Evolutionary conservation across 495 filamentous ascomycete species (phyloP).

Genomic region (Podospora tetraspora): DNA sequence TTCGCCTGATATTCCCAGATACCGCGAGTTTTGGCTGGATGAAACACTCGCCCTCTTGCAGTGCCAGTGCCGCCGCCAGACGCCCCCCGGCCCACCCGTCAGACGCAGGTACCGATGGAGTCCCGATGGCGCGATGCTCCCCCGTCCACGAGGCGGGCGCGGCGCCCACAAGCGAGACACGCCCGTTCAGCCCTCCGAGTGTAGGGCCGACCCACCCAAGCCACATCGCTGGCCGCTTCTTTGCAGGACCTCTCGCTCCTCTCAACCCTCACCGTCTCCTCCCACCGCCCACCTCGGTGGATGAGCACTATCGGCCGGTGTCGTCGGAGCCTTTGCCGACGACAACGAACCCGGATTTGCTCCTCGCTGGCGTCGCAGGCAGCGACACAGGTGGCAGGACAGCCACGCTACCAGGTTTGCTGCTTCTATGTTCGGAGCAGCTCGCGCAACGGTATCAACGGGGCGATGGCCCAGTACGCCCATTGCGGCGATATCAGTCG

Average conservation of each 20-base stretch:
- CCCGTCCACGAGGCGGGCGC: slow-evolving; percentile 4
- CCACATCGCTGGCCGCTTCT: not conserved
- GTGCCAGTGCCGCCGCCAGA: not conserved
- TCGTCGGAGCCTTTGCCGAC: not conserved
- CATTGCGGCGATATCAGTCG: not conserved
- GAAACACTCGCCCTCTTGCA: not conserved
- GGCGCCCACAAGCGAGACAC: slow-evolving; percentile 7
- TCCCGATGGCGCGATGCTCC: not conserved
- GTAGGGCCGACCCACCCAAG: slow-evolving; percentile 4
- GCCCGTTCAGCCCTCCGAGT: not conserved
- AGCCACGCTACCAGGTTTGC: not conserved
- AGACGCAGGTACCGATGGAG: slow-evolving; percentile 12
- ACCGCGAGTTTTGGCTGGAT: slow-evolving; percentile 6
- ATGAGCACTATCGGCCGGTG: not conserved
- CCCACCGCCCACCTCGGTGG: not conserved
- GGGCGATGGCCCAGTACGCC: not conserved
- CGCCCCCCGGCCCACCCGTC: not conserved
- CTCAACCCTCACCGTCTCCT: not conserved
- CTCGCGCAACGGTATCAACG: not conserved
- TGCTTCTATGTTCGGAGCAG: not conserved
- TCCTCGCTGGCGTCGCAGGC: not conserved
- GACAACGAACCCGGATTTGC: not conserved
- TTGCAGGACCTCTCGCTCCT: not conserved
- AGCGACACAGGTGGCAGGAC: not conserved
- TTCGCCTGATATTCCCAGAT: slow-evolving; percentile 7